Evolutionary conservation across 768 basidiomycete species (phyloP), one percentile per base, ranked within the genome.

Genomic region (Chalciporus piperatus): DNA sequence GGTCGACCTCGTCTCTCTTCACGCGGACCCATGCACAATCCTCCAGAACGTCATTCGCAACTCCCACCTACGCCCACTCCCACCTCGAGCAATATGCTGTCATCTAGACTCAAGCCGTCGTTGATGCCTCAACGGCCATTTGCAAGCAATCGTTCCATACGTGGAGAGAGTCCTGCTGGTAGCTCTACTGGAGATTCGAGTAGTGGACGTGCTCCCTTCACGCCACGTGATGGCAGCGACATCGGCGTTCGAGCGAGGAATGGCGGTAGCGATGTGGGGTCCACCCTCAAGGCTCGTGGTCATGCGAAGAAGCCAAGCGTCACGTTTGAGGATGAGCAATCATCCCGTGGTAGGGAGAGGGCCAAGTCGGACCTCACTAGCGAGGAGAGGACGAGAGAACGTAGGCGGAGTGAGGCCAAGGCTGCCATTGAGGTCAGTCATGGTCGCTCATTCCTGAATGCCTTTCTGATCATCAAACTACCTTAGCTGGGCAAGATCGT

Each of bases 141-240:
- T 63, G 82, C 72, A 6, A 58, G 69, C 32, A 70, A 61, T 44
- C 63, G 72, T 27, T 51, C 60, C 11, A 6, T 66, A 22, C 68
- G 72, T 25, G 73, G 84, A 12, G 78, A 85, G 52, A 90, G 88
- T 60, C 89, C 89, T 12, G 85, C 86, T 0, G 68, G 68, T 12
- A 92, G 89, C 63, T 92, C 90, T 27, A 89, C 86, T 13, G 90
- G 90, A 7, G 89, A 87, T 63, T 91, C 89, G 52, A 92, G 88
- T 55, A 87, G 83, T 59, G 87, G 87, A 14, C 74, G 83, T 32
- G 77, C 79, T 16, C 91, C 90, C 11, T 72, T 86, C 42, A 92
- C 91, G 14, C 91, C 90, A 4, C 72, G 78, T 37, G 89, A 91
- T 61, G 90, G 88, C 22, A 89, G 88, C 57, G 90, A 92, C 30